Conservation (phyloP, 2,329 filamentous ascomycete genomes). For the Cyphellophora europaea region DNA sequence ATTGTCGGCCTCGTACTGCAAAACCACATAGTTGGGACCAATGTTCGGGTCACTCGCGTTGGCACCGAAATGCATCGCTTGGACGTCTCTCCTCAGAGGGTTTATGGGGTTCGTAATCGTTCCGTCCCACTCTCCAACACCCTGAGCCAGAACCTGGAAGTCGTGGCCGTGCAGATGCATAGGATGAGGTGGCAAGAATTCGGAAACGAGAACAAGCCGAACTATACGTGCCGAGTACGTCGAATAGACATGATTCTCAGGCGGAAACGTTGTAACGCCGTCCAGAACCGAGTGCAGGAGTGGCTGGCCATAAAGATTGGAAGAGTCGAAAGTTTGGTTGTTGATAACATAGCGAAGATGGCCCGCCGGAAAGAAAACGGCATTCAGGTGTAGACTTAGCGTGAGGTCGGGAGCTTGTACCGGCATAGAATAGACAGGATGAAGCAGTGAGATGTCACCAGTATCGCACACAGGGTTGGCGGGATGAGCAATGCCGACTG, state of each 20-base stretch:
- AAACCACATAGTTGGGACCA: constrained; percentile 25
- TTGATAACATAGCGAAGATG: too few relatives aligned
- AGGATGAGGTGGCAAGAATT: too few relatives aligned
- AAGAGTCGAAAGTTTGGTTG: constrained; percentile 17
- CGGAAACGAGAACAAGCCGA: too few relatives aligned
- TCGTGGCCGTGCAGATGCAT: constrained; percentile 26
- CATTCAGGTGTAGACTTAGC: constrained; percentile 36
- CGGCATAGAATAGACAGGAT: constrained; percentile 44
- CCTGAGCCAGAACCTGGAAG: constrained; percentile 12
- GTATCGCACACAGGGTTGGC: constrained; percentile 42
- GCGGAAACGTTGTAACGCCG: constrained; percentile 22
- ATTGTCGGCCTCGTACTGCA: constrained; percentile 34
- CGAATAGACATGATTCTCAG: constrained; percentile 40
- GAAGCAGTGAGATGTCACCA: constrained; percentile 45
- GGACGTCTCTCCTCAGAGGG: constrained; percentile 26
- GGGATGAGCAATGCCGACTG: too few relatives aligned
- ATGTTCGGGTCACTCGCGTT: too few relatives aligned
- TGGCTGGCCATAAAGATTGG: constrained; percentile 30
- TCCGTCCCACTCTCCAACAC: constrained; percentile 26
- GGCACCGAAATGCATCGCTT: constrained; percentile 8
- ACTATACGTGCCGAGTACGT: too few relatives aligned
- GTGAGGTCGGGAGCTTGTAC: constrained; percentile 30
- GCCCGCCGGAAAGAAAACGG: too few relatives aligned
- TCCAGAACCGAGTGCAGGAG: constrained; percentile 42
- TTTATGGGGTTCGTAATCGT: constrained; percentile 26